Evolutionary conservation across 192 early-diverging fungal genomes (phyloP), one percentile per base, ranked within the genome.

Genomic region (Podila horticola): DNA sequence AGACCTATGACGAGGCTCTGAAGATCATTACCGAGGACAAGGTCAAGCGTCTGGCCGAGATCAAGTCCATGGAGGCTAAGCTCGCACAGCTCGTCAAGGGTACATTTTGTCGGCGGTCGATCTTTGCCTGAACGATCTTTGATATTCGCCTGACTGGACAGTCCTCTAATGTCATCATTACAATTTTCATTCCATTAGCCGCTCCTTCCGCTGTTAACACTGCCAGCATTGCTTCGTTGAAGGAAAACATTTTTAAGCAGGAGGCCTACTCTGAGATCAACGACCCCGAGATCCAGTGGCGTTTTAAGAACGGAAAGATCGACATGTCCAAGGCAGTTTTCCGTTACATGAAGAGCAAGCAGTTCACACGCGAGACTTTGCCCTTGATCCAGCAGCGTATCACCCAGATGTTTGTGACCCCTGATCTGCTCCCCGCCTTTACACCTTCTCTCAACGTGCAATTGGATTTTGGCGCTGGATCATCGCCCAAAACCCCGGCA

Each of bases 1-100:
- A 86, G 12, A 92, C 92, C 29, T 94, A 91, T 79, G 93, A 93
- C 55, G 91, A 93, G 69, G 93, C 93, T 12, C 68, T 94, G n/a
- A 90, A 91, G 72, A 73, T 92, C 38, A 92, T 94, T 51, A 77
- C 86, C 48, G 68, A 85, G 12, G 91, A 93, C 74, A 89, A 88
- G 74, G 57, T 71, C 17, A 84, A 86, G 41, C 82, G 88, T 58
- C 63, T 88, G n/a, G 58, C 71, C 15, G 67, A 86, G 63, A 65
- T 89, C 24, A 72, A 84, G 58, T 52, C 59, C 15, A 62, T 91
- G 9, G 77, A 87, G 58, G 74, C 62, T 24, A 73, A 82, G 58
- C 63, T 89, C 30, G 75, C 64, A 15, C 64, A 73, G 38, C 26
- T 86, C 17, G 22, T 67, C 3, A 85, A 85, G 72, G 82, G 86